These are phyloP conservation scores for Russula earlei DNA, from an alignment of 768 basidiomycete species.

Conservation along the genomic window DNA sequence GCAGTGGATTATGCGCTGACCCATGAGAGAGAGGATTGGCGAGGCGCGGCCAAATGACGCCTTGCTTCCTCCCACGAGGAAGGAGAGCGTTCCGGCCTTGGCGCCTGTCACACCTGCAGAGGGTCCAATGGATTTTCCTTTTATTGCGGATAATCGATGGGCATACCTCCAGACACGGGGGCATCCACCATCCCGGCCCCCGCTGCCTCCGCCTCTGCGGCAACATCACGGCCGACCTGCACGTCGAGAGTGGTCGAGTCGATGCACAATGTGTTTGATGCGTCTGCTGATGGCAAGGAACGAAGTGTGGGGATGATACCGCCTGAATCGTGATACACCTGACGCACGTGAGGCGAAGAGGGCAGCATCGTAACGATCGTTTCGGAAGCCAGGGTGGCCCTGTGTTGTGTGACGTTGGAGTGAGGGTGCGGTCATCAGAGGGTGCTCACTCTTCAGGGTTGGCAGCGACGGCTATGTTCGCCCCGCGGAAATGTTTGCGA, in stretches of 20 bases:
- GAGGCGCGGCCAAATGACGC: slow-evolving; percentile 46
- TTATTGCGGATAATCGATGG: slow-evolving; percentile 22
- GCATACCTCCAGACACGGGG: slow-evolving; percentile 81
- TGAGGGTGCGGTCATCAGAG: slow-evolving; percentile 1
- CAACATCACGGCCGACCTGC: slow-evolving; percentile 56
- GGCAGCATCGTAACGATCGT: slow-evolving; percentile 87
- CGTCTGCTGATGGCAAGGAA: slow-evolving; percentile 30
- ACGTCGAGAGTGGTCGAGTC: slow-evolving; percentile 92
- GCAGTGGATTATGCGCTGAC: slow-evolving; percentile 73
- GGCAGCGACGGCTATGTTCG: slow-evolving; percentile 45
- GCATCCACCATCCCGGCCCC: slow-evolving; percentile 84
- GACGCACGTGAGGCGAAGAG: slow-evolving; percentile 77
- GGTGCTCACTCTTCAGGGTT: slow-evolving; percentile 64
- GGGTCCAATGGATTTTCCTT: not conserved
- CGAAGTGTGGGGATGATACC: slow-evolving; percentile 59
- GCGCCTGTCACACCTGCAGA: slow-evolving; percentile 72
- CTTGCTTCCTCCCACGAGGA: slow-evolving; percentile 79
- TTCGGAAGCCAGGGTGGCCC: slow-evolving; percentile 52
- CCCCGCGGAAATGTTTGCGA: slow-evolving; percentile 45
- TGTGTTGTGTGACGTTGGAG: slow-evolving; percentile 23
- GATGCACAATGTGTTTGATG: slow-evolving; percentile 54
- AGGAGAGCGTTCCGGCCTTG: slow-evolving; percentile 77
- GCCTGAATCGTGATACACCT: slow-evolving; percentile 54
- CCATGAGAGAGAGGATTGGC: slow-evolving; percentile 65
- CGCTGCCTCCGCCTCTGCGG: slow-evolving; percentile 38